Evolutionary conservation across 2,329 filamentous ascomycete genomes (phyloP).

Genomic region (Trematosphaeria pertusa): DNA sequence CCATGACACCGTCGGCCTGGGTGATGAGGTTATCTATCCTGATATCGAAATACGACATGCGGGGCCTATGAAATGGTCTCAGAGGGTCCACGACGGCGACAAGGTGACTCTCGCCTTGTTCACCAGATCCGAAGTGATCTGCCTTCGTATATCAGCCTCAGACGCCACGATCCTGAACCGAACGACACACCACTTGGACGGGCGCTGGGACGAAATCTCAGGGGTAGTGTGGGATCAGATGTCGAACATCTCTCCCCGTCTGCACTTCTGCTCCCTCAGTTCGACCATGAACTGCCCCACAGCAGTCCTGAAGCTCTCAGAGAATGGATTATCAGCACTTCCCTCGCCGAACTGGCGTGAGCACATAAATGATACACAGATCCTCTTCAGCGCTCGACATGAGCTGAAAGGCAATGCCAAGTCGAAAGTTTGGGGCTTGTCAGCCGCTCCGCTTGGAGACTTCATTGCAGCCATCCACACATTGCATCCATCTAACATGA

Average conservation of each 20-base stretch:
- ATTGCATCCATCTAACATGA: conserved; percentile 63
- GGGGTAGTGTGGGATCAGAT: conserved; percentile 42
- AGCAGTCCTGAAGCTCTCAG: conserved; percentile 35
- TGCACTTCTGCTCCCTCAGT: conserved; percentile 49
- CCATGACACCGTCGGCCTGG: conserved; percentile 21
- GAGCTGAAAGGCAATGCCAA: conserved; percentile 58
- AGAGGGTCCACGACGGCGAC: conserved; percentile 18
- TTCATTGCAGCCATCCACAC: conserved; percentile 59
- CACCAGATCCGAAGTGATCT: conserved; percentile 32
- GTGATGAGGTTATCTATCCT: conserved; percentile 31
- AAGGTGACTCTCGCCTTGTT: conserved; percentile 42
- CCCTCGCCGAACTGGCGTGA: conserved; percentile 48
- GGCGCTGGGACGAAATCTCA: conserved; percentile 52
- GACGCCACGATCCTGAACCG: conserved; percentile 31
- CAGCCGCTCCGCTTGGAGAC: conserved; percentile 54
- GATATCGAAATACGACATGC: conserved; percentile 28
- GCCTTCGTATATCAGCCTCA: conserved; percentile 28
- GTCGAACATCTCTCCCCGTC: conserved; percentile 17
- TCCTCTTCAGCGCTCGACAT: conserved; percentile 57
- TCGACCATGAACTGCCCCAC: conserved; percentile 44
- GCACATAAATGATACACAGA: conserved; percentile 46
- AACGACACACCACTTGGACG: conserved; percentile 44
- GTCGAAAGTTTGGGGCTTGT: conserved; percentile 63
- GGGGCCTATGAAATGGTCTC: conserved; percentile 41
- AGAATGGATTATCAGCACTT: conserved; percentile 13